phyloP scores from a whole-genome alignment of 768 basidiomycete genomes.

The Leccinum disarticulatum region DNA sequence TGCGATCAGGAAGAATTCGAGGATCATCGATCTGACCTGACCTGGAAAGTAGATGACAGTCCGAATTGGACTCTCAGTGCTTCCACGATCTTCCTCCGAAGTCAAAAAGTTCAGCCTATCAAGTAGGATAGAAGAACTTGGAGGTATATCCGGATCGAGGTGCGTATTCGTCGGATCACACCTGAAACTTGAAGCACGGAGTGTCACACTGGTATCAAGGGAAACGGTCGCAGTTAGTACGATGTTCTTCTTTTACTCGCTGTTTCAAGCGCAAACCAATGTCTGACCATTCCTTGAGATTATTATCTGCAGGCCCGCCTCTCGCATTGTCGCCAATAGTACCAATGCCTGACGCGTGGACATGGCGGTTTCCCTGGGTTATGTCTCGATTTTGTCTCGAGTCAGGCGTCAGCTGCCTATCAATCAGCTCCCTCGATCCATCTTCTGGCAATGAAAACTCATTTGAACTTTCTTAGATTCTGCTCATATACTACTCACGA shows the following conservation, averaged over 20 bases:
- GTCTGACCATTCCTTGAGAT: conserved; percentile 38
- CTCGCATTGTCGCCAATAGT: conserved; percentile 39
- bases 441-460: too few species aligned
- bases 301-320: conserved; percentile 35
- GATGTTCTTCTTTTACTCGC: conserved; percentile 16
- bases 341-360: conserved; percentile 44
- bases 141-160: conserved; percentile 34
- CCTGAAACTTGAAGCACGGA: conserved; percentile 18
- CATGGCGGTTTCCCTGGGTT: conserved; percentile 40
- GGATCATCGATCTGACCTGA: conserved; percentile 18
- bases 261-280: conserved; percentile 35
- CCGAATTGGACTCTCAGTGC: conserved; percentile 43
- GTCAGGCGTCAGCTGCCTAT: conserved; percentile 30
- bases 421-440: neutral
- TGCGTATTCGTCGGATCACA: conserved; percentile 33
- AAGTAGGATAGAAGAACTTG: conserved; percentile 5
- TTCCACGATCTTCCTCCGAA: conserved; percentile 32
- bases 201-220: neutral
- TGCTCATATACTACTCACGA: neutral
- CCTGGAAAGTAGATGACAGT: conserved; percentile 44
- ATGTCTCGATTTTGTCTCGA: conserved; percentile 37
- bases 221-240: neutral
- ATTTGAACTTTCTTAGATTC: neutral
- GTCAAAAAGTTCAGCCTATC: neutral
- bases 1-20: neutral